Base-by-base conservation (phyloP, 306 rosid genomes). In the peach (Prunus persica) region DNA sequence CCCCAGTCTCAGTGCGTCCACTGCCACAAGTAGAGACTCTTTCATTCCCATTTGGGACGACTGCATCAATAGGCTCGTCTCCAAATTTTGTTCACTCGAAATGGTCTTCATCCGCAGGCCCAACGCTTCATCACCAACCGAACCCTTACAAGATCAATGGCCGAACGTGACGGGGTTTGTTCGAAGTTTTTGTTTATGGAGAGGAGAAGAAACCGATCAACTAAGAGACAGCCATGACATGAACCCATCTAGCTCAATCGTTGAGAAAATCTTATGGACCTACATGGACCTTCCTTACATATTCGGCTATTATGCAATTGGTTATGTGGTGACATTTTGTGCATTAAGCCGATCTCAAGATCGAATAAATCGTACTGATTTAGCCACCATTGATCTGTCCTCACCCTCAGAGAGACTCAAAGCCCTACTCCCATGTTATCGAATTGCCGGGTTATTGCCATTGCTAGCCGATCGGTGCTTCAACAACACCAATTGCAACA, bases 41-140 rank as follows among this genome's bases (percentile, higher is more conserved):
- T 86, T 84, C 80, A 87, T 95, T 49, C 78, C 86, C 63, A 82
- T 92, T 5, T 95, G 99, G 99, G 99, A 95, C 76, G 97, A 95
- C 69, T 90, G 96, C 86, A 84, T 95, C 81, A 95, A 92, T 55
- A 69, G 90, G 56, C n/a, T 90, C 2, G 78, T 95, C 41, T 75
- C 87, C 10, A 86, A 73, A 18, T 91, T 95, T 55, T 92, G 92
- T 56, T 83, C 83, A 2, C 72, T 80, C 11, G 96, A 89, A 24
- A 60, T 92, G 30, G 74, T 81, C 6, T 4, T 87, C 0, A 78
- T 81, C 2, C 84, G 99, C 38, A 95, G 89, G 60, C 83, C 97
- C 28, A 74, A 63, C 27, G 16, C 71, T 2, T 67, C 74, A 11
- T 61, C 75, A 0, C 12, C 77, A 1, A 14, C 54, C 11, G 86